Evolutionary conservation across 768 basidiomycete genomes (phyloP), one percentile per base, ranked within the genome.

Genomic region (Podaxis pistillaris): DNA sequence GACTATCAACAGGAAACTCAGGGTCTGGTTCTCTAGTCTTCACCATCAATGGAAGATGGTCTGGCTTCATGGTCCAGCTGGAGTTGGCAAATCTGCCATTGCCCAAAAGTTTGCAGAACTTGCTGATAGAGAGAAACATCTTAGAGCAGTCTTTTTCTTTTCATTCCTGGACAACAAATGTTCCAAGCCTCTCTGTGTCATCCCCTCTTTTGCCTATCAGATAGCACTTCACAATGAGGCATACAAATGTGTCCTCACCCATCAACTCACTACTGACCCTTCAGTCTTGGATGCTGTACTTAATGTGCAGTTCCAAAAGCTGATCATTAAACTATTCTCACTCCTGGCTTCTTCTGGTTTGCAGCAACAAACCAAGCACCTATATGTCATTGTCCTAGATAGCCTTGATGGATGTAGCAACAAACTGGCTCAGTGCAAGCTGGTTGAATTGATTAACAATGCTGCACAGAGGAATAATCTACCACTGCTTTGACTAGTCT

Each of bases 31-130:
- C 7, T 26, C 41, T n/a, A 38, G 26, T 33, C 38, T 22, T 24
- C 22, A 22, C 24, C 22, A 2, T 4, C 9, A 22, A 46, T 17
- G 54, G 54, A 56, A 40, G 22, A 9, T 56, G 22, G 24, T 28
- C 55, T 56, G 55, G 55, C 55, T 56, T 19, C 41, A 36, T 22
- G 55, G 38, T 22, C 38, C 55, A 12, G 46, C 46, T 49, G 55
- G 55, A 9, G 55, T 19, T 8, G 37, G 55, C 6, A 56, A 56
- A 30, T 40, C 22, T 28, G 38, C 55, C 22, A 24, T 56, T 7
- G 55, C 38, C 17, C 55, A 56, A 30, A 56, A 37, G 5, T 56
- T 56, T 24, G 55, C 38, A 15, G 55, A 56, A 24, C 19, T 13
- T 6, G 22, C 38, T 3, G 41, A 24, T 3, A 38, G 12, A 4